Evolutionary conservation across 164 flowering plant species (phyloP).

Genomic region (Chloranthus sessilifolius): DNA sequence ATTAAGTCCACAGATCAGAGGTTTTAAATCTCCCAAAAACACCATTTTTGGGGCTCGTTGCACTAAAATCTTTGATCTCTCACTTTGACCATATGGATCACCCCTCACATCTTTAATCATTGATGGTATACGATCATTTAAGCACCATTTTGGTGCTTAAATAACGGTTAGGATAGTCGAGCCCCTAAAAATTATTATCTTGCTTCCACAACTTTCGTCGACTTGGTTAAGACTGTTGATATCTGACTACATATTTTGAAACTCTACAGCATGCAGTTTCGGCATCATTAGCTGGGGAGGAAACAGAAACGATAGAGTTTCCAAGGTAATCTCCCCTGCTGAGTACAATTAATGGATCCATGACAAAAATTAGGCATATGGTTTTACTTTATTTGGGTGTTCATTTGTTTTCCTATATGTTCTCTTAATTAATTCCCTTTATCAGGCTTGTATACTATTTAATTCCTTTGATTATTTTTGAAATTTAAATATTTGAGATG

Average conservation of each 20-base stretch:
- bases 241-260: background rate
- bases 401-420: background rate
- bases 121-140: no score
- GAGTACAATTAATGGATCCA: background rate
- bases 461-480: background rate
- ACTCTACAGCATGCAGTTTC: slow-evolving; percentile 29
- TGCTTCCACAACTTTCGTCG: background rate
- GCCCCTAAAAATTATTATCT: no score
- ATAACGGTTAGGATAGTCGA: no score
- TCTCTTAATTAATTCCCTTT: background rate
- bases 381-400: background rate
- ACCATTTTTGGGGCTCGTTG: no score
- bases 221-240: background rate
- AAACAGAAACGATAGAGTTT: slow-evolving; percentile 19
- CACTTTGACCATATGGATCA: no score
- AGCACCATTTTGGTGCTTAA: no score
- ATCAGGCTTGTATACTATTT: background rate
- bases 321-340: slow-evolving; percentile 21
- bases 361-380: background rate
- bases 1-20: no score
- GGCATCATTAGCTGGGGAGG: slow-evolving; percentile 20
- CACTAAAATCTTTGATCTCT: no score
- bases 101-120: no score
- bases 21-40: no score
- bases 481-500: background rate